Evolutionary conservation across 225 moss, liverwort and hornwort genomes (phyloP).

Genomic region (Physcomitrium patens): DNA sequence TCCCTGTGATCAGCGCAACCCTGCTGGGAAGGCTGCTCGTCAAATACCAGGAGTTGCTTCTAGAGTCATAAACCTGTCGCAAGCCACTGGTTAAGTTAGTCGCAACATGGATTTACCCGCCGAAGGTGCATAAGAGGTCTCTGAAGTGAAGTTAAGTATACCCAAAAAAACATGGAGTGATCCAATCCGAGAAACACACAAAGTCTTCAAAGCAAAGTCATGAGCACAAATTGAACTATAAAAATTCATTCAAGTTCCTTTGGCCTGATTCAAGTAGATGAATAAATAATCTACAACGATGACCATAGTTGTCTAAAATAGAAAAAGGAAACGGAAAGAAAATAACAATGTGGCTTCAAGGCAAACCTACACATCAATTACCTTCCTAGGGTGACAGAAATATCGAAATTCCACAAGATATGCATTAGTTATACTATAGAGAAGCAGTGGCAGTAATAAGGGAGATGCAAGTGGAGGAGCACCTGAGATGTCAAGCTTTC

Average conservation of each 20-base stretch:
- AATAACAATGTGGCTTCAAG: too few relatives aligned
- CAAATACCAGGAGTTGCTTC: constrained; percentile 68
- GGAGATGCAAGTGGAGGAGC: constrained; percentile 22
- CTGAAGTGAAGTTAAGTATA: not conserved
- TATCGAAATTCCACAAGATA: too few relatives aligned
- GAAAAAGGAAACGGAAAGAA: too few relatives aligned
- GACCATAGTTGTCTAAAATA: too few relatives aligned
- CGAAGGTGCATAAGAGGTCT: not conserved
- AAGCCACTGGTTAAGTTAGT: constrained; percentile 6
- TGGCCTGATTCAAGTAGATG: too few relatives aligned
- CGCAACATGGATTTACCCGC: constrained; percentile 4
- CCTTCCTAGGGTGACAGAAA: not conserved
- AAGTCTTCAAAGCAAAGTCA: not conserved
- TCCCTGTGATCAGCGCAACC: constrained; percentile 76
- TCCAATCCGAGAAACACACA: not conserved
- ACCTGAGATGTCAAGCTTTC: constrained; percentile 70
- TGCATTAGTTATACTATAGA: too few relatives aligned
- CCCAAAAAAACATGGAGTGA: constrained; percentile 1
- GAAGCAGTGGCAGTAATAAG: not conserved
- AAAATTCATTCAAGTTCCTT: too few relatives aligned
- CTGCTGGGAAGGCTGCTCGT: constrained; percentile 73
- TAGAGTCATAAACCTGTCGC: constrained; percentile 82
- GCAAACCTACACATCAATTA: not conserved
- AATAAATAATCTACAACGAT: too few relatives aligned
- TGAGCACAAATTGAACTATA: too few relatives aligned